These are phyloP conservation scores for Phlegmacium glaucopus DNA, from an alignment of 768 basidiomycete genomes.

Conservation along the genomic window DNA sequence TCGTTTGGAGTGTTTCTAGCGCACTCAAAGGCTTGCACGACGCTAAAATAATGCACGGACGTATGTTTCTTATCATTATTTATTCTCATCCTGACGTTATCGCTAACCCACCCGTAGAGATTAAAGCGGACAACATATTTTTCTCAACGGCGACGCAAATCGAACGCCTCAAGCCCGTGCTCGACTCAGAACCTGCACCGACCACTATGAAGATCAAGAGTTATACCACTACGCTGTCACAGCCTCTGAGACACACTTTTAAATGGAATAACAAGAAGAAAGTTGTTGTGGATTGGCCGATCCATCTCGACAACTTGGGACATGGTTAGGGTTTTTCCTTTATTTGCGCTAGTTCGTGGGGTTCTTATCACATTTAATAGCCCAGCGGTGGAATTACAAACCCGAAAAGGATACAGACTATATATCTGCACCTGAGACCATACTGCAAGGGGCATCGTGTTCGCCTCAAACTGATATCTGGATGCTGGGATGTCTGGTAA, in stretches of 20 bases:
- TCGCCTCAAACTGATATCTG: slow-evolving; percentile 16
- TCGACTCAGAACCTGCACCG: too few relatives aligned
- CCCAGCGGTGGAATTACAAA: too few relatives aligned
- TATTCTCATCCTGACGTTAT: background rate
- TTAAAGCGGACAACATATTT: slow-evolving; percentile 9
- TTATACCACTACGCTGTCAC: too few relatives aligned
- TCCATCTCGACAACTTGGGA: too few relatives aligned
- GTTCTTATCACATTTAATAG: background rate
- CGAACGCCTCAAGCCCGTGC: too few relatives aligned
- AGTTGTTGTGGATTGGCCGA: too few relatives aligned
- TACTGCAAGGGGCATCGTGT: slow-evolving; percentile 7
- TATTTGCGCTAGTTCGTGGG: too few relatives aligned
- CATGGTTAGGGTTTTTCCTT: too few relatives aligned
- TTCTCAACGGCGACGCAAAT: too few relatives aligned
- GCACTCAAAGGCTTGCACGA: slow-evolving; percentile 3
- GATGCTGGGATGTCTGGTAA: slow-evolving; percentile 13
- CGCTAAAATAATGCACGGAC: slow-evolving; percentile 14
- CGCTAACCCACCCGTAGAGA: background rate
- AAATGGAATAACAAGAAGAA: too few relatives aligned
- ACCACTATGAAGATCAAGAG: too few relatives aligned
- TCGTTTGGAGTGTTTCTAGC: slow-evolving; percentile 3
- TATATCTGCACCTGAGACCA: slow-evolving; percentile 12
- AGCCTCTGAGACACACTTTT: too few relatives aligned
- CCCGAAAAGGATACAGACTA: slow-evolving; percentile 8
- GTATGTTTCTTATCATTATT: background rate